Base-by-base conservation (phyloP, 2,329 filamentous ascomycete species). In the Gyromitra esculenta region DNA sequence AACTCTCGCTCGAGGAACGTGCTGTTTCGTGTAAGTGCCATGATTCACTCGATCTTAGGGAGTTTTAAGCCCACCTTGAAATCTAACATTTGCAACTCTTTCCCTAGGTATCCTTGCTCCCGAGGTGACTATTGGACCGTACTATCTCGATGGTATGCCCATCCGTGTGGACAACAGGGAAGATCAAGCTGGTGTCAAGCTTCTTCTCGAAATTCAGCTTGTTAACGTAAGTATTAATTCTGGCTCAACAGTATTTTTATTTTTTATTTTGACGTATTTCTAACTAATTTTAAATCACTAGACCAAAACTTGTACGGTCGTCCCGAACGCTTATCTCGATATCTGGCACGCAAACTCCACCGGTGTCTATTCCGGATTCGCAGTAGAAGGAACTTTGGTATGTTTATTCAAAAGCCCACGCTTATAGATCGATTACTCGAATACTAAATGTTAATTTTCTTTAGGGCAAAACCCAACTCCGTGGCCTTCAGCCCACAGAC, bases 81-180 rank as follows among this genome's bases (percentile, higher is more conserved):
- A 39, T 21, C 35, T 60, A 13, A 41, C 4, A 6, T 39, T 11
- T 41, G 35, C 25, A 21, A 41, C 21, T 21, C 5, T n/a, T n/a
- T 7, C 1, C 54, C 6, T n/a, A 76, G 88, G 87, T 77, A 82
- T 87, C 37, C 82, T 88, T 37, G 85, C 83, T 21, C 86, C 86
- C 0, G 87, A 88, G 80, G 85, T 85, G n/a, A 87, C 85, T 1
- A 84, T 87, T 80, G 87, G 87, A 0, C 76, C 76, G 54, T 77
- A 72, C 67, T 88, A 83, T 43, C 83, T 86, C 37, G 81, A 70
- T 35, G 66, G 66, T 18, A 69, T 63, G 76, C 81, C 81, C 25
- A 81, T 86, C 64, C 84, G 85, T 63, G 79, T 81, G 67, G 82
- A 86, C 66, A 81, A 86, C 63, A 81, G 81, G 5, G 85, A 87